These are phyloP conservation scores for Thymus mandschuricus DNA, from an alignment of 257 asterid genomes.

Conservation along the genomic window DNA sequence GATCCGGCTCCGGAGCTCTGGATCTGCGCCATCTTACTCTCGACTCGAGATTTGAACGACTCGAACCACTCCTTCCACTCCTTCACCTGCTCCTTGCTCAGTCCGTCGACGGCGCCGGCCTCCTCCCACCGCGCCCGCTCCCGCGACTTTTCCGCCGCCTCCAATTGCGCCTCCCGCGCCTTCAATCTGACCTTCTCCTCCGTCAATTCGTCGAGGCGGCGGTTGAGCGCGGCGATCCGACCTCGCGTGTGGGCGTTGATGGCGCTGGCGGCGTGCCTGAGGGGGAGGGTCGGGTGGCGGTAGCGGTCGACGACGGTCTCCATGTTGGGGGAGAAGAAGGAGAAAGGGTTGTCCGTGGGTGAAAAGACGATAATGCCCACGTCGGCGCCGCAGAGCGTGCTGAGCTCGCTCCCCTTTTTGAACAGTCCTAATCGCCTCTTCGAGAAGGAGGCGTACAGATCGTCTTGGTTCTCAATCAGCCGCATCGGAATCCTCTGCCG, in stretches of 20 bases:
- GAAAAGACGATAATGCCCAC: constrained; percentile 31
- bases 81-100: constrained; percentile 20
- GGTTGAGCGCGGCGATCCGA: constrained; percentile 11
- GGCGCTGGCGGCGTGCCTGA: not conserved
- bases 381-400: constrained; percentile 33
- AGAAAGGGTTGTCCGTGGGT: constrained; percentile 23
- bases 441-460: constrained; percentile 36
- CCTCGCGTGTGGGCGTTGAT: constrained; percentile 19
- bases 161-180: not conserved
- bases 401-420: constrained; percentile 33
- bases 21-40: not conserved
- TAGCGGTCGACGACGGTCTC: constrained; percentile 27
- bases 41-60: not conserved
- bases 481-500: constrained; percentile 36
- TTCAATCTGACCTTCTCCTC: not conserved
- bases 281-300: constrained; percentile 19
- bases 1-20: constrained; percentile 10
- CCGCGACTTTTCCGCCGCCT: constrained; percentile 9
- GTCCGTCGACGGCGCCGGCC: not conserved
- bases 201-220: constrained; percentile 3
- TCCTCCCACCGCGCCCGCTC: constrained; percentile 32
- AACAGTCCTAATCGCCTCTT: constrained; percentile 37
- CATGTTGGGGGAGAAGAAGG: constrained; percentile 37
- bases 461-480: constrained; percentile 33
- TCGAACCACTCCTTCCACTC: constrained; percentile 24